A percentile compares a stretch with the other conserved stretches of the same genome.
Conservation (phyloP, 352 stramenopile species). For the Globisporangium perplexum region DNA sequence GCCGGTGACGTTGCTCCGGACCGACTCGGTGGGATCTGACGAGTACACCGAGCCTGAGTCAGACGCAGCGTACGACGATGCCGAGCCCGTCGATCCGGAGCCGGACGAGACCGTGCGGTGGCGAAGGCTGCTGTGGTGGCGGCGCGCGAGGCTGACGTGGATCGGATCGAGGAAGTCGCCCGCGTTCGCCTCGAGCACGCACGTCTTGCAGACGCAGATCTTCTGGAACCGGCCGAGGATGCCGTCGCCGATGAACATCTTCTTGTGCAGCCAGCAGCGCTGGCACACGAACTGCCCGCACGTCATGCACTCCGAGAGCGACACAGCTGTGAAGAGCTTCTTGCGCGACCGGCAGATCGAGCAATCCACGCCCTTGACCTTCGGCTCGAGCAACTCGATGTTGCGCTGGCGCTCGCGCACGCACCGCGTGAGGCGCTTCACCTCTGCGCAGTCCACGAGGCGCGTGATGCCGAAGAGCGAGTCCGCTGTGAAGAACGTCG, state of each 20-base stretch:
- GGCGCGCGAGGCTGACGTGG: constrained; percentile 13
- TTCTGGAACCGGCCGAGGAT: constrained; percentile 43
- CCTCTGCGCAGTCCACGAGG: constrained; percentile 43
- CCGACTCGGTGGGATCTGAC: not conserved
- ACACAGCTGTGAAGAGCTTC: constrained; percentile 26
- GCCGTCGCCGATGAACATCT: constrained; percentile 36
- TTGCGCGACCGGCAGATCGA: constrained; percentile 24
- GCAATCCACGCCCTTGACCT: constrained; percentile 19
- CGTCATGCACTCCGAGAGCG: constrained; percentile 29
- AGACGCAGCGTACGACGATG: constrained; percentile 7
- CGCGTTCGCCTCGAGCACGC: constrained; percentile 33
- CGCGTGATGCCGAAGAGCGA: constrained; percentile 38
- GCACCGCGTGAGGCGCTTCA: constrained; percentile 51
- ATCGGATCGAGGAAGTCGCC: constrained; percentile 17
- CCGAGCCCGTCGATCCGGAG: not conserved
- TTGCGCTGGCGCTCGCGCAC: constrained; percentile 29
- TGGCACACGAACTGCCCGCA: constrained; percentile 43
- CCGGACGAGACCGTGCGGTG: constrained; percentile 3
- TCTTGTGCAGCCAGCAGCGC: constrained; percentile 35
- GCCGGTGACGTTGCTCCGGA: not conserved
- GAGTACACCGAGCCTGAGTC: constrained; percentile 8
- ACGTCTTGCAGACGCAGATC: constrained; percentile 30
- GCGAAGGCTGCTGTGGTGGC: constrained; percentile 5
- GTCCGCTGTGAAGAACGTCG: constrained; percentile 34
- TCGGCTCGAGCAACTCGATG: constrained; percentile 21